Conservation (phyloP, 2,329 filamentous ascomycete genomes). For the Aspergillus nomiae region DNA sequence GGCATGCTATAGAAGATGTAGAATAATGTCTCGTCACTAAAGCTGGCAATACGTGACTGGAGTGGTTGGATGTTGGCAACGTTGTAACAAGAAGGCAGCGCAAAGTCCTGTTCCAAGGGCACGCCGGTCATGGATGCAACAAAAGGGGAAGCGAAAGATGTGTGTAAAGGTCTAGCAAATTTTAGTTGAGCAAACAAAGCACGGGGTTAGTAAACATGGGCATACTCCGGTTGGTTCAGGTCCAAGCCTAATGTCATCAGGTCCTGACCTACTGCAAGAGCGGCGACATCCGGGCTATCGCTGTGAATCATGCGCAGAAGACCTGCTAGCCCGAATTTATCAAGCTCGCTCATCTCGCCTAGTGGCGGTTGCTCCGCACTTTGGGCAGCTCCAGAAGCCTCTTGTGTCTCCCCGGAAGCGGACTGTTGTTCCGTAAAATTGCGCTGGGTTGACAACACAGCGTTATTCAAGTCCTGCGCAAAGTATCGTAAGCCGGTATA, state of each 20-base stretch:
- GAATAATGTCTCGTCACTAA: slow-evolving; percentile 67
- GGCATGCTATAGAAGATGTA: slow-evolving; percentile 71
- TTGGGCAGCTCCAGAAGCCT: slow-evolving; percentile 34
- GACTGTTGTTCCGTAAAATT: slow-evolving; percentile 42
- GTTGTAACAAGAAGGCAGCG: slow-evolving; percentile 64
- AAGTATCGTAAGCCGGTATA: neutral
- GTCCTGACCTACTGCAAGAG: slow-evolving; percentile 64
- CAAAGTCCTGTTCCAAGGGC: slow-evolving; percentile 65
- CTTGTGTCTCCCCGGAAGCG: slow-evolving; percentile 37
- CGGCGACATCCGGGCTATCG: slow-evolving; percentile 55
- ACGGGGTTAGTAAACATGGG: neutral
- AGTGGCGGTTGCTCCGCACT: slow-evolving; percentile 45
- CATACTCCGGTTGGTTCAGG: slow-evolving; percentile 63
- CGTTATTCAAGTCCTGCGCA: slow-evolving; percentile 39
- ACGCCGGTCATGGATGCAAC: slow-evolving; percentile 58
- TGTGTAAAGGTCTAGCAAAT: slow-evolving; percentile 56
- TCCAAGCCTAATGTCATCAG: slow-evolving; percentile 65
- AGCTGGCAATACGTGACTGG: slow-evolving; percentile 59
- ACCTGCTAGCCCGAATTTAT: slow-evolving; percentile 62
- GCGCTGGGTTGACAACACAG: slow-evolving; percentile 36
- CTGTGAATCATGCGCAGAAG: slow-evolving; percentile 60
- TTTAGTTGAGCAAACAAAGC: slow-evolving; percentile 20
- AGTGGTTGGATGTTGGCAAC: slow-evolving; percentile 67
- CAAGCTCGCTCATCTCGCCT: slow-evolving; percentile 61
- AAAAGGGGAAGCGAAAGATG: slow-evolving; percentile 66